Percentiles rank a stretch among this genome's conserved stretches.
phyloP scores from a whole-genome alignment of 345 rosid genomes.

The Anastatica hierochuntica region DNA sequence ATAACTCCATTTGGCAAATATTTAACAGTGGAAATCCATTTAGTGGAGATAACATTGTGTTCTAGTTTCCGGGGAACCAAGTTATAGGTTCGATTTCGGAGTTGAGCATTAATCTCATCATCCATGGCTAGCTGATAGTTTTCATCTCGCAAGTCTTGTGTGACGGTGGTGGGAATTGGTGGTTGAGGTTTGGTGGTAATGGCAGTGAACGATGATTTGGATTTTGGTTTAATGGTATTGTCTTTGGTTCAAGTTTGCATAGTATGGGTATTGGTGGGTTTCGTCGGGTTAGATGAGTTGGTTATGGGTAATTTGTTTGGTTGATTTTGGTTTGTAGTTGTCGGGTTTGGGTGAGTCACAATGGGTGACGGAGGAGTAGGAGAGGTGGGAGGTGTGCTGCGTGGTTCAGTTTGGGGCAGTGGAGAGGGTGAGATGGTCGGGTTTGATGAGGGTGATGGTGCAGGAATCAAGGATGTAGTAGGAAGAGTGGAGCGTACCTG shows the following conservation, averaged over 20 bases:
- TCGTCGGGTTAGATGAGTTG: too few species aligned
- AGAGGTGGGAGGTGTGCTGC: too few species aligned
- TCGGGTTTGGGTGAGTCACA: too few species aligned
- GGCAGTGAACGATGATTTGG: neutral
- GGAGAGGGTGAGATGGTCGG: too few species aligned
- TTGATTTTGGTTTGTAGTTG: too few species aligned
- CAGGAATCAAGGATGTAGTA: too few species aligned
- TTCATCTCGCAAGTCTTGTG: neutral
- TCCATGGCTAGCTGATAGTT: neutral
- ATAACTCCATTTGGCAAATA: neutral
- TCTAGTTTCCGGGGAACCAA: neutral
- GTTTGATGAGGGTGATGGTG: too few species aligned
- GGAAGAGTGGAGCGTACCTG: too few species aligned
- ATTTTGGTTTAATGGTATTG: neutral
- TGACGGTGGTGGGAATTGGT: neutral
- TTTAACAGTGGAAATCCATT: neutral
- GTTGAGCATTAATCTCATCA: neutral
- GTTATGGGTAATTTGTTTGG: too few species aligned
- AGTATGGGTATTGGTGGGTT: too few species aligned
- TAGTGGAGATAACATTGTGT: neutral
- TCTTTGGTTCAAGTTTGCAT: neutral
- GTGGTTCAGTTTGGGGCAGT: too few species aligned
- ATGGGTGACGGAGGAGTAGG: too few species aligned
- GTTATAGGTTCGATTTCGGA: neutral
- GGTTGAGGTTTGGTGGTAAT: neutral